Percentiles rank a stretch among this genome's conserved stretches.
Conservation (phyloP, 1,284 basidiomycete genomes). For the Ustilago esculenta region DNA sequence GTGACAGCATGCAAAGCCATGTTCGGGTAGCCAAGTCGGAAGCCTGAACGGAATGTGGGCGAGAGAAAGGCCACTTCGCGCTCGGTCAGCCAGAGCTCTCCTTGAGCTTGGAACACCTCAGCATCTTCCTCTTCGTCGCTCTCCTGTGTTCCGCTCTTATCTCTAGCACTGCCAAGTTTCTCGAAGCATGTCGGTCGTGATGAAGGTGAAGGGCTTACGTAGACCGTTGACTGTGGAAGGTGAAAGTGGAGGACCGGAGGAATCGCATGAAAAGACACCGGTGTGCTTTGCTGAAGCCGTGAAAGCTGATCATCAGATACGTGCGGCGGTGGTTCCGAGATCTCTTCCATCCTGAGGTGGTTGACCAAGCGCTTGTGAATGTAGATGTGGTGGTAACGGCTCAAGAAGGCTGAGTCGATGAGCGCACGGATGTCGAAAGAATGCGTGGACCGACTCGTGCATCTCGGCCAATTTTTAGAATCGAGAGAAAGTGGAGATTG, state of each 20-base stretch:
- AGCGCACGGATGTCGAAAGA: conserved; percentile 7
- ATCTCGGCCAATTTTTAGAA: conserved; percentile 11
- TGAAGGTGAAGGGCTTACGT: conserved; percentile 37
- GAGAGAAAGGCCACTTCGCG: conserved; percentile 52
- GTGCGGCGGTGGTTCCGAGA: conserved; percentile 26
- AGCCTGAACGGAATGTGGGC: conserved; percentile 30
- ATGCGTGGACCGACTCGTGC: conserved; percentile 1
- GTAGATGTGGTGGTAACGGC: conserved; percentile 1
- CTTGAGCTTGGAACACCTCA: conserved; percentile 25
- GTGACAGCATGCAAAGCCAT: conserved; percentile 63
- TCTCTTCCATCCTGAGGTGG: conserved; percentile 4
- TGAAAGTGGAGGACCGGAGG: conserved; percentile 33
- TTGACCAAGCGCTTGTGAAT: neutral
- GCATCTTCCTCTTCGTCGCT: conserved; percentile 10
- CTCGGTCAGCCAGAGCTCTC: conserved; percentile 54
- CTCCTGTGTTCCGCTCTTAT: neutral
- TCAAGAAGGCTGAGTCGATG: no score
- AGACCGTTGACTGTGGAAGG: conserved; percentile 25
- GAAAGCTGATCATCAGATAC: conserved; percentile 19
- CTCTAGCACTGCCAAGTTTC: neutral
- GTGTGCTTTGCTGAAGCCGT: conserved; percentile 42
- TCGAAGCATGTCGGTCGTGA: conserved; percentile 35
- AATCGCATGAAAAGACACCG: conserved; percentile 36
- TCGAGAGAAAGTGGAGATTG: conserved; percentile 5
- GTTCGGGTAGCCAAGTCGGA: conserved; percentile 53